Conservation (phyloP, 208 protist species). For the Trypanosoma rangeli region DNA sequence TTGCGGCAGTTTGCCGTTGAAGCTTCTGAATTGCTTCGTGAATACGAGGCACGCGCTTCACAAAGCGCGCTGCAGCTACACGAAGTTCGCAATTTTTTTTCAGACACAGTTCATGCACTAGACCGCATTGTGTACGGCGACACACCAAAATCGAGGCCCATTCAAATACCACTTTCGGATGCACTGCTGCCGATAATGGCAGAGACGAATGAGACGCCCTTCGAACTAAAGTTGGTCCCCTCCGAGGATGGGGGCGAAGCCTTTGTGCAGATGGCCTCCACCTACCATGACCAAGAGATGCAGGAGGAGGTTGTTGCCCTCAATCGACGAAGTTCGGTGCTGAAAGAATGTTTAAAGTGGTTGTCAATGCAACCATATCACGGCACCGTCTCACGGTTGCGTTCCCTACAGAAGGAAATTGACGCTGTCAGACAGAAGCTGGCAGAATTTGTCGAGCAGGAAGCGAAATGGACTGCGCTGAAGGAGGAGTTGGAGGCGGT, state of each 20-base stretch:
- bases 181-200: neutral
- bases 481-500: conserved; percentile 18
- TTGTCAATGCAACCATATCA: conserved; percentile 27
- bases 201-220: neutral
- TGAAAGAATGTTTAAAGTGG: conserved; percentile 24
- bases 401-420: conserved; percentile 21
- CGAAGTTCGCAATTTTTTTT: conserved; percentile 24
- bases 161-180: conserved; percentile 3
- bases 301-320: conserved; percentile 23
- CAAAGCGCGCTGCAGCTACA: conserved; percentile 10
- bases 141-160: neutral
- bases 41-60: neutral
- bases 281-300: conserved; percentile 23
- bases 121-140: conserved; percentile 19
- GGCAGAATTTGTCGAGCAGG: conserved; percentile 13
- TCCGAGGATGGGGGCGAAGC: neutral
- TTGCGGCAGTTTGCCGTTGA: conserved; percentile 16
- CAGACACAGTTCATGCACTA: neutral
- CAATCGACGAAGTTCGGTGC: conserved; percentile 20
- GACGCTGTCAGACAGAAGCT: conserved; percentile 22
- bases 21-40: conserved; percentile 12
- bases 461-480: conserved; percentile 34
- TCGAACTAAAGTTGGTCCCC: conserved; percentile 1
- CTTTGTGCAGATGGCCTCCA: conserved; percentile 1
- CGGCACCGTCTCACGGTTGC: conserved; percentile 33